Base-by-base conservation (phyloP, 768 basidiomycete species). In the Omphalotus guepiniiformis region DNA sequence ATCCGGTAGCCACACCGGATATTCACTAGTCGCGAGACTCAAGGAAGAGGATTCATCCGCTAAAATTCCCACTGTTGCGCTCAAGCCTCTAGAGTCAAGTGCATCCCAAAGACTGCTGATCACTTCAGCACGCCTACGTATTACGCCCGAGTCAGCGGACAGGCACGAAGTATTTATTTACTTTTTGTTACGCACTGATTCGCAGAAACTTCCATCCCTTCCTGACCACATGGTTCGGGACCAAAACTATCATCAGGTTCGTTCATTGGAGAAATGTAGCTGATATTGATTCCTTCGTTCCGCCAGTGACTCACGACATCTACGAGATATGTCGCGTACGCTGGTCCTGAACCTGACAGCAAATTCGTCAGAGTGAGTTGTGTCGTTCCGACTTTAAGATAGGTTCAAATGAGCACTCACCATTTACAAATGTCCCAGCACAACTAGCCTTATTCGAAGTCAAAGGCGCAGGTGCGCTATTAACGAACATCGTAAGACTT, bases 261-360 rank as follows among this genome's bases (percentile, higher is more conserved):
- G 50, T 75, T 73, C 65, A 75, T 74, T 7, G 71, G 64, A 1
- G 72, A 73, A 19, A 75, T 62, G 23, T 66, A 67, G 34, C 61
- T 65, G 42, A 75, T 68, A 12, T 59, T 58, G 25, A 74, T 59
- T n/a, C 69, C 71, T 42, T 64, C 58, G 8, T 53, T 55, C 26
- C 64, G 59, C 58, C 69, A 75, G 54, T 73, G 68, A 23, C 54
- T 49, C 15, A 72, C 55, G 3, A 75, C 72, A 51, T 72, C 72
- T 1, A 69, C 67, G 11, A 74, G 51, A 47, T 58, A 75, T 35
- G 65, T 63, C n/a, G 69, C 70, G 56, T 70, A 75, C 23, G 64
- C 68, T 15, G 56, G 50, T 22, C 68, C 67, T 4, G 56, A 61
- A 15, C 67, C 69, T 61, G 39, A 13, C 15, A 15, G 29, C 2